Percentiles rank a stretch among this genome's conserved stretches.
phyloP scores from a whole-genome alignment of 1,139 yeast genomes.

The Suhomyces panamericanus region DNA sequence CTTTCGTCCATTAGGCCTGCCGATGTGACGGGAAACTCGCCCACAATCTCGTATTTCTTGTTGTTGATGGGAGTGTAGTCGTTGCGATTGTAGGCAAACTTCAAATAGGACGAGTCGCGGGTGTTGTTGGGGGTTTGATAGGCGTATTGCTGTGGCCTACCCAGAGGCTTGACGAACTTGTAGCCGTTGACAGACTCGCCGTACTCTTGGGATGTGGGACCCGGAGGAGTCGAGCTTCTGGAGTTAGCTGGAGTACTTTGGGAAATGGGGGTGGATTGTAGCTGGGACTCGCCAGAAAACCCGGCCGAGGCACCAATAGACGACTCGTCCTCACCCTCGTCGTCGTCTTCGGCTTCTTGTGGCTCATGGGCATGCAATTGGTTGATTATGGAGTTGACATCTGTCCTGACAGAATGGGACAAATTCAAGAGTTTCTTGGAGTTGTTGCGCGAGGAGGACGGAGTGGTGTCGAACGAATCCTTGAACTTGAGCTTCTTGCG shows the following conservation, averaged over 20 bases:
- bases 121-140: slow-evolving; percentile 26
- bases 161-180: slow-evolving; percentile 31
- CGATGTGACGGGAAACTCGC: slow-evolving; percentile 37
- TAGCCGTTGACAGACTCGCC: slow-evolving; percentile 36
- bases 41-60: slow-evolving; percentile 34
- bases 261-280: slow-evolving; percentile 22
- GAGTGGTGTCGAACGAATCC: slow-evolving; percentile 19
- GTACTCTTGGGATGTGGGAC: slow-evolving; percentile 20
- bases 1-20: slow-evolving; percentile 42
- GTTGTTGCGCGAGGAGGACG: slow-evolving; percentile 20
- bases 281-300: slow-evolving; percentile 5
- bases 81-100: slow-evolving; percentile 18
- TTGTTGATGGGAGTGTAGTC: slow-evolving; percentile 16
- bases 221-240: slow-evolving; percentile 23
- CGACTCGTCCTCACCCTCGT: slow-evolving; percentile 15
- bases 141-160: slow-evolving; percentile 17
- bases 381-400: slow-evolving; percentile 14
- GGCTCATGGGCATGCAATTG: slow-evolving; percentile 13
- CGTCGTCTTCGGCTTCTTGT: slow-evolving; percentile 6
- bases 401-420: slow-evolving; percentile 19
- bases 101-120: slow-evolving; percentile 14
- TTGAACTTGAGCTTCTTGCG: slow-evolving; percentile 22
- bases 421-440: slow-evolving; percentile 19
- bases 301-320: slow-evolving; percentile 6
- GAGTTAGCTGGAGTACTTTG: slow-evolving; percentile 29